Evolutionary conservation across 495 filamentous ascomycete genomes (phyloP).

Genomic region (Aspergillus biplanus): DNA sequence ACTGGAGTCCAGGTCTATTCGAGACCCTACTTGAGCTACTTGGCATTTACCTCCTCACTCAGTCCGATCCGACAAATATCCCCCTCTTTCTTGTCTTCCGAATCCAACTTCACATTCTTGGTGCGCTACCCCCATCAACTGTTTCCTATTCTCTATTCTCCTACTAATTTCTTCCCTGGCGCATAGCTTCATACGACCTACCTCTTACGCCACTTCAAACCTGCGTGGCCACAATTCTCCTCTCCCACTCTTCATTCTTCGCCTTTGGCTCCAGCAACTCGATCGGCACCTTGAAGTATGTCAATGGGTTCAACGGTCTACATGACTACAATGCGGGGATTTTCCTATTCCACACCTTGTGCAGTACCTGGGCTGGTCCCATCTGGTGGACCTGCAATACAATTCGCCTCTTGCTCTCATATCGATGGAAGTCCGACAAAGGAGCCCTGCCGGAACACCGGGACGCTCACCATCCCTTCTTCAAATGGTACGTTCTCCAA

Average conservation of each 20-base stretch:
- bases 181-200: background rate
- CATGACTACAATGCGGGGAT: background rate
- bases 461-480: too few relatives aligned
- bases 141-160: too few relatives aligned
- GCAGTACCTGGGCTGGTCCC: background rate
- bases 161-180: background rate
- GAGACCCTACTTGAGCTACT: background rate
- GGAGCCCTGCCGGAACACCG: background rate
- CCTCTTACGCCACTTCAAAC: background rate
- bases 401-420: background rate
- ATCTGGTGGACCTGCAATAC: background rate
- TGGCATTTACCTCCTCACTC: background rate
- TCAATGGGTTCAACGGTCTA: background rate
- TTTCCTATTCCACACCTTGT: background rate
- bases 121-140: background rate
- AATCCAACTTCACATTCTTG: background rate
- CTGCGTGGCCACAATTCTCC: background rate
- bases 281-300: background rate
- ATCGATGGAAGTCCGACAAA: background rate
- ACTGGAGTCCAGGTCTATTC: background rate
- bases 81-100: background rate
- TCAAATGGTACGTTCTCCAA: background rate
- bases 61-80: background rate
- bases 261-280: background rate
- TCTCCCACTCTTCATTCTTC: background rate